A percentile compares a stretch with the other conserved stretches of the same genome.
These are phyloP conservation scores for Ramaria sp. DNA, from an alignment of 768 basidiomycete genomes.

Conservation along the genomic window DNA sequence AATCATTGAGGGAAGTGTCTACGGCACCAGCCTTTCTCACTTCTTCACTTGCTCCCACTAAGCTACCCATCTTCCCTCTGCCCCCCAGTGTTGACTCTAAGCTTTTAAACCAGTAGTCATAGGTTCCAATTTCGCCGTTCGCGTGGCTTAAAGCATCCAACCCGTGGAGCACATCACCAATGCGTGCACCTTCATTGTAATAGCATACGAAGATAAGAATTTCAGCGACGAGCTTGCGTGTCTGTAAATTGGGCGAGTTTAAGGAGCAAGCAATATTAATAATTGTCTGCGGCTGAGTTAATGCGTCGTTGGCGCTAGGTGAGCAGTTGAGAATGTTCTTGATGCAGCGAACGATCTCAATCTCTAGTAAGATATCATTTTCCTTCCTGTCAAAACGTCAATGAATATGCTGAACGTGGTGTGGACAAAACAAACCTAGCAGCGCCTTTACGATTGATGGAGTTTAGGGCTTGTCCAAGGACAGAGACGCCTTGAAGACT, in stretches of 20 bases:
- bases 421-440: conserved; percentile 37
- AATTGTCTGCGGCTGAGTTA: conserved; percentile 63
- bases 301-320: conserved; percentile 50
- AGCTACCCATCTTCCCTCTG: conserved; percentile 87
- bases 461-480: conserved; percentile 65
- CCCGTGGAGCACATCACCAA: conserved; percentile 61
- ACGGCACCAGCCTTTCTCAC: conserved; percentile 56
- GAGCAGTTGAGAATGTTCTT: conserved; percentile 66
- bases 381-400: conserved; percentile 33
- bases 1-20: conserved; percentile 68
- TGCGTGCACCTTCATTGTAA: conserved; percentile 48
- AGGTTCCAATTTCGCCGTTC: conserved; percentile 51
- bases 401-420: neutral
- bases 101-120: conserved; percentile 84
- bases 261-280: conserved; percentile 74
- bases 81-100: conserved; percentile 69
- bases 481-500: conserved; percentile 74
- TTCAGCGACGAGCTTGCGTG: conserved; percentile 71
- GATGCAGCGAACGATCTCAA: conserved; percentile 83
- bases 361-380: conserved; percentile 62
- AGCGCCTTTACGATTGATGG: conserved; percentile 59
- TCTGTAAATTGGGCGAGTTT: conserved; percentile 68
- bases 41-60: conserved; percentile 92
- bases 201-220: conserved; percentile 66
- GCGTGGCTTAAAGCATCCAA: conserved; percentile 62